Evolutionary conservation across 257 asterid genomes (phyloP).

Genomic region (Penstemon eatonii): DNA sequence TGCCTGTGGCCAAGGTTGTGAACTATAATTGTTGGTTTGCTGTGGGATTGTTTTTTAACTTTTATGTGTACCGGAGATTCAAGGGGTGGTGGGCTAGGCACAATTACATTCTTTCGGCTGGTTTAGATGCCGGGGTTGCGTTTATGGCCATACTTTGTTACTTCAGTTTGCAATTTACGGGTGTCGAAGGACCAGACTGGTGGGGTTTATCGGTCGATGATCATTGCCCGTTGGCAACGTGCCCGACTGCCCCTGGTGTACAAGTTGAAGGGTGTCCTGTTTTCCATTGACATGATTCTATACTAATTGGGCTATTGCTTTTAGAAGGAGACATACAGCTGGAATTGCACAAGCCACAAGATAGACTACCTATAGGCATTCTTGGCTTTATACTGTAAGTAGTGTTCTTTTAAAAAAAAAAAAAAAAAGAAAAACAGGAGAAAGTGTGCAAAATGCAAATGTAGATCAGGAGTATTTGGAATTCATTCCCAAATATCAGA

Average conservation of each 20-base stretch:
- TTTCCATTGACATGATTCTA: slow-evolving; percentile 18
- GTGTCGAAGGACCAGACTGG: slow-evolving; percentile 58
- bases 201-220: slow-evolving; percentile 66
- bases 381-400: no score
- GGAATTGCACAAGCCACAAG: no score
- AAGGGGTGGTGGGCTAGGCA: slow-evolving; percentile 88
- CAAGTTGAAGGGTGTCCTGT: slow-evolving; percentile 56
- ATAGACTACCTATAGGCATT: no score
- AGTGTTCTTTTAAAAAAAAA: no score
- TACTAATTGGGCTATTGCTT: not conserved
- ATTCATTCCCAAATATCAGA: no score
- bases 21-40: slow-evolving; percentile 56
- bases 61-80: slow-evolving; percentile 46
- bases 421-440: no score
- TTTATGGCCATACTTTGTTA: slow-evolving; percentile 66
- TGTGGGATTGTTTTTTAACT: slow-evolving; percentile 57
- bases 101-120: slow-evolving; percentile 64
- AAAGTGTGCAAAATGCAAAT: no score
- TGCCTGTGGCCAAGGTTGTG: slow-evolving; percentile 61
- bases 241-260: slow-evolving; percentile 67
- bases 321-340: no score
- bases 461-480: no score
- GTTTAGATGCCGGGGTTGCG: slow-evolving; percentile 73
- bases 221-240: slow-evolving; percentile 62
- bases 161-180: slow-evolving; percentile 46